Conservation (phyloP, 352 stramenopile species). For the Phytophthora constricta region DNA sequence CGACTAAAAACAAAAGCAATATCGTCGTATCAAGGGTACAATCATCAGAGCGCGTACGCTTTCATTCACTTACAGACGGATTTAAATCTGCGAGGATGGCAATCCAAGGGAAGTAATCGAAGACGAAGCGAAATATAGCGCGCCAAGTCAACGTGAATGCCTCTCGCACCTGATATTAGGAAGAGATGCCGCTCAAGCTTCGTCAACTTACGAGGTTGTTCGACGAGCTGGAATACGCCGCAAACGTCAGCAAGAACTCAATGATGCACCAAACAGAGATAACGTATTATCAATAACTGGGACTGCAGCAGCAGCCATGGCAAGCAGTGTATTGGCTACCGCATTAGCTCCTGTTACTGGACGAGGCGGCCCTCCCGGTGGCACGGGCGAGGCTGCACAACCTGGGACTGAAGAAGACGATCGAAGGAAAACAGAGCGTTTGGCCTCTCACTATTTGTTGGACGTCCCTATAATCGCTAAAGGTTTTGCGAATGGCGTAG, state of each 20-base stretch:
- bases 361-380: slow-evolving; percentile 8
- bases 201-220: slow-evolving; percentile 40
- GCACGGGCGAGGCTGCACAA: slow-evolving; percentile 2
- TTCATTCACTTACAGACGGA: slow-evolving; percentile 40
- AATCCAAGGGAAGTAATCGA: background rate
- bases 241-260: slow-evolving; percentile 28
- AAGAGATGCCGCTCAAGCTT: slow-evolving; percentile 40
- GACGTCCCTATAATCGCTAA: slow-evolving; percentile 65
- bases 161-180: slow-evolving; percentile 61
- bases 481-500: slow-evolving; percentile 58
- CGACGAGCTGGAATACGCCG: slow-evolving; percentile 37
- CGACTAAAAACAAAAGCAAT: slow-evolving; percentile 12
- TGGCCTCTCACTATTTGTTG: slow-evolving; percentile 46
- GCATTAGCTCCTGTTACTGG: slow-evolving; percentile 36
- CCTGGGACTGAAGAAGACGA: slow-evolving; percentile 10
- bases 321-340: slow-evolving; percentile 33
- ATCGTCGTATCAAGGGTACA: slow-evolving; percentile 20
- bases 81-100: slow-evolving; percentile 25
- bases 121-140: background rate
- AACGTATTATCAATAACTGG: slow-evolving; percentile 19
- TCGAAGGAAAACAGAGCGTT: slow-evolving; percentile 2
- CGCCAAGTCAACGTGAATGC: slow-evolving; percentile 9
- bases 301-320: slow-evolving; percentile 24
- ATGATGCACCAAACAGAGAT: slow-evolving; percentile 14
- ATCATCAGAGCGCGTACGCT: slow-evolving; percentile 15